Evolutionary conservation across 2,329 filamentous ascomycete species (phyloP).

Genomic region (Laburnicola sp.): DNA sequence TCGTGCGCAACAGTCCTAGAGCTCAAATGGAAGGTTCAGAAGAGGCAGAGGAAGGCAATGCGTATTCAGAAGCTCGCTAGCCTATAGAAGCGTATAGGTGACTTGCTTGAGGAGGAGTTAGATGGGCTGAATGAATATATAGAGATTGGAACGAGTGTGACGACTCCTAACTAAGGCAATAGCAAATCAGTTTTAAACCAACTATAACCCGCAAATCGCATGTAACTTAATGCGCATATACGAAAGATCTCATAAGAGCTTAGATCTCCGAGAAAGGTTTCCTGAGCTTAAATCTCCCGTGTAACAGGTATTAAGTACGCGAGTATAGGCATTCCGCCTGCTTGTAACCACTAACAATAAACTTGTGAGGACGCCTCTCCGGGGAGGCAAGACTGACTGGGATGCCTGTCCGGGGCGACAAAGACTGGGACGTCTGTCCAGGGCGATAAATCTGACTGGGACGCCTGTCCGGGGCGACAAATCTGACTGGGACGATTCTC

Average conservation of each 20-base stretch:
- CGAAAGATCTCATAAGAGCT: neutral
- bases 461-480: constrained; percentile 1
- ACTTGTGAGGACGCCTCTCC: too few species aligned
- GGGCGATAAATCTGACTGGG: neutral
- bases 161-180: neutral
- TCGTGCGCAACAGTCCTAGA: too few species aligned
- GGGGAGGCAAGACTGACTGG: neutral
- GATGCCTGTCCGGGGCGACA: constrained; percentile 7
- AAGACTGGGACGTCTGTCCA: neutral
- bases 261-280: neutral
- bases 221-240: neutral
- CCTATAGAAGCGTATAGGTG: too few species aligned
- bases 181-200: neutral
- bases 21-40: too few species aligned
- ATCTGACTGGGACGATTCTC: too few species aligned
- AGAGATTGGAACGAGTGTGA: too few species aligned
- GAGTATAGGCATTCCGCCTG: neutral
- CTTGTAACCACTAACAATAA: neutral
- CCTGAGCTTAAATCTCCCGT: neutral
- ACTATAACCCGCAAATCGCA: neutral
- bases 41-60: too few species aligned
- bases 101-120: too few species aligned
- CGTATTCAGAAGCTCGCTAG: too few species aligned
- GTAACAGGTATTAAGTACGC: neutral
- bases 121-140: too few species aligned